phyloP scores from a whole-genome alignment of 208 protist genomes.

The Strigomonas culicis region DNA sequence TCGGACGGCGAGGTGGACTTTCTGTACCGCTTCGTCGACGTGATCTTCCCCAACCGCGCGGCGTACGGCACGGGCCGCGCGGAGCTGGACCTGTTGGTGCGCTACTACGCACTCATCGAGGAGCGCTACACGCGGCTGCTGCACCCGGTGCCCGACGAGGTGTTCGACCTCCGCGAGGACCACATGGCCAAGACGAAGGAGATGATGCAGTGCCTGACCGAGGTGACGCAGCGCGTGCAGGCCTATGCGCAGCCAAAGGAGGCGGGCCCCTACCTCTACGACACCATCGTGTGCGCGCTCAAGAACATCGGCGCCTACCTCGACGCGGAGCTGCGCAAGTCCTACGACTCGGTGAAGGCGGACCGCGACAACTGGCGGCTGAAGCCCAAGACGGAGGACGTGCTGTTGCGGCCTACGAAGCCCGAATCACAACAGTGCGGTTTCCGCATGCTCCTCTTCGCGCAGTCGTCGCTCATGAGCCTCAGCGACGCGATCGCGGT shows the following conservation, averaged over 20 bases:
- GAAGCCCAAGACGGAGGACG: conserved; percentile 59
- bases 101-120: conserved; percentile 68
- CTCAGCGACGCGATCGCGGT: conserved; percentile 45
- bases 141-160: conserved; percentile 58
- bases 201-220: conserved; percentile 50
- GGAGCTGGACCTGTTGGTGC: conserved; percentile 63
- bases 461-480: conserved; percentile 74
- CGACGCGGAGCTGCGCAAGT: conserved; percentile 69
- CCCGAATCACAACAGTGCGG: conserved; percentile 81
- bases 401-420: conserved; percentile 49
- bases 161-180: conserved; percentile 77
- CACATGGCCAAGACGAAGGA: conserved; percentile 82
- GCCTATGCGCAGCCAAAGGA: conserved; percentile 48
- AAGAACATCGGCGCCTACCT: conserved; percentile 53
- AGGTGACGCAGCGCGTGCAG: conserved; percentile 54
- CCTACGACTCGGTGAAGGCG: conserved; percentile 46
- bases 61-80: conserved; percentile 33
- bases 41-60: conserved; percentile 52
- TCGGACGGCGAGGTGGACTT: conserved; percentile 58
- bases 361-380: conserved; percentile 76
- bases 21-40: conserved; percentile 45
- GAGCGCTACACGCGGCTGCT: conserved; percentile 79
- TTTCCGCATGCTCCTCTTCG: conserved; percentile 83
- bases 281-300: conserved; percentile 42
- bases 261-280: conserved; percentile 46